A percentile compares a stretch with the other conserved stretches of the same genome.
Conservation (phyloP, 2,329 filamentous ascomycete genomes). For the Cercospora sp. region DNA sequence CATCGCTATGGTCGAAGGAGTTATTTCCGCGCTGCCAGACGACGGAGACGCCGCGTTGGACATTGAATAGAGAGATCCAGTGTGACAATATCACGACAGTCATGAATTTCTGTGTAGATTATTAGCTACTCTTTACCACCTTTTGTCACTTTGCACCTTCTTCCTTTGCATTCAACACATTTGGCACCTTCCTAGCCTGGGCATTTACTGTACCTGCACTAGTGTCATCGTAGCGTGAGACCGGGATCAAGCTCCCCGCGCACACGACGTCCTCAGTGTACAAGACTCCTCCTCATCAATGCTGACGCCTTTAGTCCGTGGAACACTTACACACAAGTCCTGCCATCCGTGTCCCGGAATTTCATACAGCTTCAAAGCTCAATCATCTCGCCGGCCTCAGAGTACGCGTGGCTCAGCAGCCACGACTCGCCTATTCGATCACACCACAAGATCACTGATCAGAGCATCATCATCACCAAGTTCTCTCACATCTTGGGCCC, state of each 20-base stretch:
- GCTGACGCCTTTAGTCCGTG: neutral
- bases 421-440: neutral
- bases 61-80: slow-evolving; percentile 25
- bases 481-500: neutral
- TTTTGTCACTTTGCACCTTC: neutral
- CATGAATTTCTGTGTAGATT: slow-evolving; percentile 3
- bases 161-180: neutral
- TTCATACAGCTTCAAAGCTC: neutral
- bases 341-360: neutral
- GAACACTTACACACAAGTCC: neutral
- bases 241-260: neutral
- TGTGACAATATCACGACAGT: slow-evolving; percentile 8
- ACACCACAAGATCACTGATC: neutral
- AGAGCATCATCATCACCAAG: neutral
- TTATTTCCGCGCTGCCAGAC: slow-evolving; percentile 63
- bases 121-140: neutral
- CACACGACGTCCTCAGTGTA: neutral
- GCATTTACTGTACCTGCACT: slow-evolving; percentile 7
- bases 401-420: neutral
- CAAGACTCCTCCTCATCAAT: neutral
- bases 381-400: neutral
- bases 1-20: slow-evolving; percentile 73
- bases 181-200: slow-evolving; percentile 8
- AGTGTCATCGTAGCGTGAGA: slow-evolving; percentile 7
- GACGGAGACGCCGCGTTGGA: slow-evolving; percentile 49